A percentile compares a stretch with the other conserved stretches of the same genome.
Conservation (phyloP, 495 filamentous ascomycete species). For the Hapsidospora chrysogenum region DNA sequence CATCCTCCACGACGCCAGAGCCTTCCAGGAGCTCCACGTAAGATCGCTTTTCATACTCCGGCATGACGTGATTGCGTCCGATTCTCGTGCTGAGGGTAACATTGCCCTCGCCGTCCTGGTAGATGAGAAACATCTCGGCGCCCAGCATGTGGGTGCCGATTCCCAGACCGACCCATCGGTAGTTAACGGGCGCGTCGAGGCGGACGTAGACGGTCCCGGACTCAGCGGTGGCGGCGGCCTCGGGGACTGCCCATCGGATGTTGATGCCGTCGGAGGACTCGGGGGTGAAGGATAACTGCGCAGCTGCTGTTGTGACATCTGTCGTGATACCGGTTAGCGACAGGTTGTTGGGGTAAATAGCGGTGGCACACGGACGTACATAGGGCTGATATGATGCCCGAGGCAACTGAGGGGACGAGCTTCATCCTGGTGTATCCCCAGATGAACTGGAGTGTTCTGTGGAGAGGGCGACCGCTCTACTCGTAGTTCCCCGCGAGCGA, state of each 20-base stretch:
- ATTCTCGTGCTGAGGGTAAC: conserved; percentile 46
- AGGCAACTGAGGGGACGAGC: not conserved
- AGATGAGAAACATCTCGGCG: conserved; percentile 59
- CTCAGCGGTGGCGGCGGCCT: conserved; percentile 16
- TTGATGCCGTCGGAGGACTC: no score
- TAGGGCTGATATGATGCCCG: no score
- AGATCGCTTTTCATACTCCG: conserved; percentile 29
- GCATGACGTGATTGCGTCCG: conserved; percentile 36
- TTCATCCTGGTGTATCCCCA: not conserved
- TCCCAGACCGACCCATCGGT: conserved; percentile 50
- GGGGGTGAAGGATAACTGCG: no score
- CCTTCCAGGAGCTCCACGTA: conserved; percentile 39
- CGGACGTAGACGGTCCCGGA: conserved; percentile 46
- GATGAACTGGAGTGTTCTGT: not conserved
- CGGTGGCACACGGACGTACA: no score
- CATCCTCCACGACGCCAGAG: conserved; percentile 34
- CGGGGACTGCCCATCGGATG: conserved; percentile 27
- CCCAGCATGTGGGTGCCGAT: conserved; percentile 44
- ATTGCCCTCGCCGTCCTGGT: conserved; percentile 40
- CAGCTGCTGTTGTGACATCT: no score
- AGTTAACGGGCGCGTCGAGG: conserved; percentile 38
- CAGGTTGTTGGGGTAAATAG: no score
- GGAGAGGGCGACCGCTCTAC: no score
- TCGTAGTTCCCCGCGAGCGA: no score
- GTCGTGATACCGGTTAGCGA: no score